Evolutionary conservation across 129 eudicot genomes (phyloP).

Genomic region (Scalesia atractyloides): DNA sequence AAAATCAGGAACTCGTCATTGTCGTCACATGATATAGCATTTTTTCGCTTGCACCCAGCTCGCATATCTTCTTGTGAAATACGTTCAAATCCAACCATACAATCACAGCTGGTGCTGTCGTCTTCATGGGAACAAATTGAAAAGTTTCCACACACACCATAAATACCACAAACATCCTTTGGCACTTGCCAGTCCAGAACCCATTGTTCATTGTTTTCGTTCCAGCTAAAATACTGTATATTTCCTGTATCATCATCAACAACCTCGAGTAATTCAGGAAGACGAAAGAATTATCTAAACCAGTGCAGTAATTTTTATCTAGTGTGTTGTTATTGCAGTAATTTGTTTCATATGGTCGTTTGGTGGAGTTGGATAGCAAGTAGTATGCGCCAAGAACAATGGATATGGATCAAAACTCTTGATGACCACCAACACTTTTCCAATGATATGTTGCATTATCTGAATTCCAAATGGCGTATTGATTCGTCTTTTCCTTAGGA

Average conservation of each 20-base stretch:
- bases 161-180: constrained; percentile 18
- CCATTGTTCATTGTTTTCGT: neutral
- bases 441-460: neutral
- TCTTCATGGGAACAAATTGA: constrained; percentile 7
- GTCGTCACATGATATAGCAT: neutral
- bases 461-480: neutral
- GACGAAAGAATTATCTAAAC: neutral
- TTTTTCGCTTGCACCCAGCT: constrained; percentile 26
- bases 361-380: neutral
- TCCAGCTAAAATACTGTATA: constrained; percentile 24
- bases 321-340: neutral
- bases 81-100: constrained; percentile 41
- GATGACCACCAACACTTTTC: constrained; percentile 14
- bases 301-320: neutral
- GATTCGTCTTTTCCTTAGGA: constrained; percentile 12
- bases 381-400: neutral
- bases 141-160: constrained; percentile 33
- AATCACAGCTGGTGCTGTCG: constrained; percentile 12
- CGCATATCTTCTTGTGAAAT: neutral
- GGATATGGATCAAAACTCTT: neutral
- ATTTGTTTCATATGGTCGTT: neutral
- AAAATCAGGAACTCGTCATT: neutral
- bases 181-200: constrained; percentile 32
- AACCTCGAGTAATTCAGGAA: constrained; percentile 24
- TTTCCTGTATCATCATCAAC: constrained; percentile 31